Evolutionary conservation across 2,329 filamentous ascomycete species (phyloP).

Genomic region (Penicillium psychrosexuale): DNA sequence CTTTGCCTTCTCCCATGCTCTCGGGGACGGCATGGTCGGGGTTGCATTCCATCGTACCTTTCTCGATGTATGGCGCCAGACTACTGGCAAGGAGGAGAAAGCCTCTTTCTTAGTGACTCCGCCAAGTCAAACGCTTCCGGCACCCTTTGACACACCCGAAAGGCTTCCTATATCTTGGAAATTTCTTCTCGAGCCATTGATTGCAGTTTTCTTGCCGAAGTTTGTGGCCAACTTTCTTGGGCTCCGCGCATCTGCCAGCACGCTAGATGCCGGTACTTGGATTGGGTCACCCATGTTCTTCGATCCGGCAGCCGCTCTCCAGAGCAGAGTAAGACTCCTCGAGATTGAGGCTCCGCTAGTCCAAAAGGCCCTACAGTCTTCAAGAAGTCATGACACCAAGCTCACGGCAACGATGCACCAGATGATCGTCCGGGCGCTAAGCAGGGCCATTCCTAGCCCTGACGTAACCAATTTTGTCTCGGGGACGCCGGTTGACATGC

Average conservation of each 20-base stretch:
- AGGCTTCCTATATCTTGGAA: slow-evolving; percentile 46
- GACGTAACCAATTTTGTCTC: slow-evolving; percentile 37
- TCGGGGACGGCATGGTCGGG: slow-evolving; percentile 46
- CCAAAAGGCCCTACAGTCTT: slow-evolving; percentile 25
- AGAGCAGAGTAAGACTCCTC: slow-evolving; percentile 34
- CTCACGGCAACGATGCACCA: slow-evolving; percentile 45
- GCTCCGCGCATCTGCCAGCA: slow-evolving; percentile 28
- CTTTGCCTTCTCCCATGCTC: slow-evolving; percentile 46
- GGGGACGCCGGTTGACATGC: slow-evolving; percentile 43
- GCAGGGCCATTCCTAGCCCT: slow-evolving; percentile 25
- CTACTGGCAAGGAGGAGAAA: not conserved
- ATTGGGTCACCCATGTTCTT: slow-evolving; percentile 28
- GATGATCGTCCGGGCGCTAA: slow-evolving; percentile 40
- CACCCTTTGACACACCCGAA: slow-evolving; percentile 40
- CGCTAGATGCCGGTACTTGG: slow-evolving; percentile 35
- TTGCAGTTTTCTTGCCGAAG: slow-evolving; percentile 39
- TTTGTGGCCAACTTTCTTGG: slow-evolving; percentile 34
- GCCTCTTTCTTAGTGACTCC: slow-evolving; percentile 15
- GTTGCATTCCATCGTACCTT: slow-evolving; percentile 45
- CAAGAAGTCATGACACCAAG: slow-evolving; percentile 37
- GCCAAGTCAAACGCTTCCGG: slow-evolving; percentile 24
- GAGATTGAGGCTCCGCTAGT: slow-evolving; percentile 31
- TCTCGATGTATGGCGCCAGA: slow-evolving; percentile 22
- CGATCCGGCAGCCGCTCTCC: slow-evolving; percentile 17
- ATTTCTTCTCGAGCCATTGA: slow-evolving; percentile 43